Evolutionary conservation across 2,329 filamentous ascomycete genomes (phyloP), one percentile per base, ranked within the genome.

Genomic region (Alternaria panax): DNA sequence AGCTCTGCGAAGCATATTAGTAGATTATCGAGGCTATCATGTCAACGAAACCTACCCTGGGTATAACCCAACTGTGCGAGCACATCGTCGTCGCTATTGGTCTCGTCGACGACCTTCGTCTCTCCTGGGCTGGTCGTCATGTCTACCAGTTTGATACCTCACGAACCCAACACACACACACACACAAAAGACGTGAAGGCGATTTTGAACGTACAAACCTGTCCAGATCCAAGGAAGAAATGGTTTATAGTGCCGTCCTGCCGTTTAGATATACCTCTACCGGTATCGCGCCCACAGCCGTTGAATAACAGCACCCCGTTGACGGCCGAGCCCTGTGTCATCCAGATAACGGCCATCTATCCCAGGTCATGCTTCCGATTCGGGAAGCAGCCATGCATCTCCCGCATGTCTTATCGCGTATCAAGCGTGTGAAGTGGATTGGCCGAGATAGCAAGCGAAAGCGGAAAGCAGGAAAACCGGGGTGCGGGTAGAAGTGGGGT

Each of bases 1-100:
- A 87, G 80, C 71, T 87, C 84, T 85, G 54, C 2, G 28, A n/a
- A 41, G 2, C 12, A 16, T 7, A 20, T 55, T 25, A 59, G 52
- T 25, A 25, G 9, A 14, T 20, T 11, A 27, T n/a, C 9, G 12
- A 4, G 11, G 18, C 20, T 42, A 2, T 22, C 5, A 12, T 22
- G 6, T 14, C 20, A 1, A 34, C 11, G 6, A 22, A 8, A 27
- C 61, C 25, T 59, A 75, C 77, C 77, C 60, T 78, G 79, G 12
- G 78, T 70, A 54, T 81, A 81, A 0, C 80, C 80, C 36, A 81
- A 57, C 55, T 79, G 69, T 47, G 77, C 77, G 1, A 81, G 72
- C 20, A 76, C 75, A 20, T 72, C 72, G 72, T 81, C 79, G 58
- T 80, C 79, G 36, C 66, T 71, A 27, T 65, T 66, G 8, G 36